A percentile compares a stretch with the other conserved stretches of the same genome.
Evolutionary conservation across 257 asterid species (phyloP).

Genomic region (Lantana camara): DNA sequence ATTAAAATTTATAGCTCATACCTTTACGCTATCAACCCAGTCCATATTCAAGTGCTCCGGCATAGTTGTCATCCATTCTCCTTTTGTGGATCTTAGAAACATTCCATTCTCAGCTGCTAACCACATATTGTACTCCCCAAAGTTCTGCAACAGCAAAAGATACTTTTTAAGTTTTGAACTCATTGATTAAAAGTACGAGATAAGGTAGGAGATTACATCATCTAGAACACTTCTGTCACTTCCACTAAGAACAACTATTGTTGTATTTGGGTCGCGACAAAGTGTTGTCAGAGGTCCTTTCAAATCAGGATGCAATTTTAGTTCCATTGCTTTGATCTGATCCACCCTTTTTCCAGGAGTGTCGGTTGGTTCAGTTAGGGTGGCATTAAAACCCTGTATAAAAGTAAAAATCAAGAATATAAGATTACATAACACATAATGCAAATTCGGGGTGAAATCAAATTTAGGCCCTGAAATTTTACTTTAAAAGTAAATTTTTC

Average conservation of each 20-base stretch:
- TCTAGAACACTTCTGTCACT: constrained; percentile 77
- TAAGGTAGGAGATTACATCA: constrained; percentile 46
- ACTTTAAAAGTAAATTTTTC: no score
- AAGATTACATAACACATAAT: background rate
- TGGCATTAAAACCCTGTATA: constrained; percentile 82
- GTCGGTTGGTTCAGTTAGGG: constrained; percentile 80
- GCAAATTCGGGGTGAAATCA: no score
- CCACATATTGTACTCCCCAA: constrained; percentile 90
- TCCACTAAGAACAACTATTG: constrained; percentile 92
- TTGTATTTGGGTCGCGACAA: constrained; percentile 83
- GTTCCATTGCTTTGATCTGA: constrained; percentile 96
- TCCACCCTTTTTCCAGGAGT: constrained; percentile 89
- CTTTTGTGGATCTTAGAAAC: constrained; percentile 85
- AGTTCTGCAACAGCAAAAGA: constrained; percentile 66
- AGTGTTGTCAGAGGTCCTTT: constrained; percentile 63
- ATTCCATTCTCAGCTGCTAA: constrained; percentile 98
- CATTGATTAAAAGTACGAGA: background rate
- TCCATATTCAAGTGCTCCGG: constrained; percentile 97
- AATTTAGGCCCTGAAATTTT: no score
- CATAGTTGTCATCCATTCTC: constrained; percentile 98
- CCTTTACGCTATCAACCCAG: constrained; percentile 95
- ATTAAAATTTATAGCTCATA: no score
- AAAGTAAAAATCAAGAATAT: constrained; percentile 25
- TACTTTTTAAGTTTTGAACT: constrained; percentile 10
- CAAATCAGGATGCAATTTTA: constrained; percentile 83